phyloP scores from a whole-genome alignment of 768 basidiomycete genomes.

The Psilocybe tampanensis region DNA sequence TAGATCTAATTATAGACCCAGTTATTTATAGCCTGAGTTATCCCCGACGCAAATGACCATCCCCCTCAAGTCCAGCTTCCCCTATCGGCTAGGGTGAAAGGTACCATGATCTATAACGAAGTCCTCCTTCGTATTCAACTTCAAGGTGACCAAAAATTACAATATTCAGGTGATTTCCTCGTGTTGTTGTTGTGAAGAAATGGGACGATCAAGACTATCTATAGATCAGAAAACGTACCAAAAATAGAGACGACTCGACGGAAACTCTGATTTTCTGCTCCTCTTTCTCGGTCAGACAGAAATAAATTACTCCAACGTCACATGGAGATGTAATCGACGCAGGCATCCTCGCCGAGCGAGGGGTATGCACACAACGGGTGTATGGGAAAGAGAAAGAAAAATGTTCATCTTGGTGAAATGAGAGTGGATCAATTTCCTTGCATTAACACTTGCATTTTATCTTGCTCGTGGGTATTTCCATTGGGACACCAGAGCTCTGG shows the following conservation, averaged over 20 bases:
- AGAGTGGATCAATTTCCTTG: too few species aligned
- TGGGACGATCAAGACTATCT: background rate
- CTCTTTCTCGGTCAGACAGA: background rate
- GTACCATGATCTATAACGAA: background rate
- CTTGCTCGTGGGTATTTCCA: too few species aligned
- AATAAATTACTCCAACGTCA: background rate
- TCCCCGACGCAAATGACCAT: too few species aligned
- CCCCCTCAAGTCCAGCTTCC: too few species aligned
- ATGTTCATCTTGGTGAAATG: too few species aligned
- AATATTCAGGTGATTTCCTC: background rate
- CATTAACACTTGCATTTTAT: too few species aligned
- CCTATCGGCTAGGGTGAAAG: background rate
- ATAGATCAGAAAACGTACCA: background rate
- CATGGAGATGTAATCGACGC: background rate
- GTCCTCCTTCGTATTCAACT: background rate
- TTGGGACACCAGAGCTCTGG: too few species aligned
- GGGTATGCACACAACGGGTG: too few species aligned
- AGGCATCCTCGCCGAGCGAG: too few species aligned
- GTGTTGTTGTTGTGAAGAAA: background rate
- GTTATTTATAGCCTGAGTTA: too few species aligned
- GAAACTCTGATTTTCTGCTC: background rate
- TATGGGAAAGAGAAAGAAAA: too few species aligned
- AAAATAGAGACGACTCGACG: background rate
- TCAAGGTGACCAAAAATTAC: background rate
- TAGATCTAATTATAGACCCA: slow-evolving; percentile 1